Conservation (phyloP, 2,329 filamentous ascomycete genomes). For the Dryadomyces quercivorus region DNA sequence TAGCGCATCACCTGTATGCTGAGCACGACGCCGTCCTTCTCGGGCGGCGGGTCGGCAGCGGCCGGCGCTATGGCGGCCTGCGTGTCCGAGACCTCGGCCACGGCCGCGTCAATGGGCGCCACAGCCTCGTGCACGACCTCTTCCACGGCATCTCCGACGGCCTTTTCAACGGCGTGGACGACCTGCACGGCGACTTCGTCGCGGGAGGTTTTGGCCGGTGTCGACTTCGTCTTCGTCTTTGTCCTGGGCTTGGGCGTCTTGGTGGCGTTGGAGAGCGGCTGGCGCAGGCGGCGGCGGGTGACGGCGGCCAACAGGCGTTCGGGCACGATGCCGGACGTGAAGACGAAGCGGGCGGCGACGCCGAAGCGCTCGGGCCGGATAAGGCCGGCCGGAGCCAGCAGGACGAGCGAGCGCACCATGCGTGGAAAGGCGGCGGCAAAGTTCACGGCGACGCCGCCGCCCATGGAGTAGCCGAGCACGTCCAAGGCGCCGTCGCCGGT, state of each 20-base stretch:
- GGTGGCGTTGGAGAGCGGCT: slow-evolving; percentile 31
- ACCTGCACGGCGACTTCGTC: neutral
- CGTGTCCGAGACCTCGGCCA: slow-evolving; percentile 27
- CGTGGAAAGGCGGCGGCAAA: slow-evolving; percentile 64
- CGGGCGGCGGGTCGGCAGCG: slow-evolving; percentile 16
- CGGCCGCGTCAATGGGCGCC: slow-evolving; percentile 14
- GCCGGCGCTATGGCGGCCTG: slow-evolving; percentile 8
- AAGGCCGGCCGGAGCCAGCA: slow-evolving; percentile 70
- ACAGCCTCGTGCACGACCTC: neutral
- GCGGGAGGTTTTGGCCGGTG: neutral
- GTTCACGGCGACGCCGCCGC: slow-evolving; percentile 63
- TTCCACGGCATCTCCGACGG: neutral
- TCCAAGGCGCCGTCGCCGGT: slow-evolving; percentile 45
- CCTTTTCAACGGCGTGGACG: neutral
- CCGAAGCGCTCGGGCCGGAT: slow-evolving; percentile 46
- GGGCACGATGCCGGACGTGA: slow-evolving; percentile 42
- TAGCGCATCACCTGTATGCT: slow-evolving; percentile 35
- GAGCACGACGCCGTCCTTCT: slow-evolving; percentile 18
- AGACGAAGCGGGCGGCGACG: slow-evolving; percentile 34
- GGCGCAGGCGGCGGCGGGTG: slow-evolving; percentile 34
- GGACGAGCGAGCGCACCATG: slow-evolving; percentile 55
- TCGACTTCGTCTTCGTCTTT: neutral
- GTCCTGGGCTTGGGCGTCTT: neutral
- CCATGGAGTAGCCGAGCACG: slow-evolving; percentile 70
- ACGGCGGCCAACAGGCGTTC: slow-evolving; percentile 35